Conservation (phyloP, 805 yeast species). For the Ogataea nitratoaversa region DNA sequence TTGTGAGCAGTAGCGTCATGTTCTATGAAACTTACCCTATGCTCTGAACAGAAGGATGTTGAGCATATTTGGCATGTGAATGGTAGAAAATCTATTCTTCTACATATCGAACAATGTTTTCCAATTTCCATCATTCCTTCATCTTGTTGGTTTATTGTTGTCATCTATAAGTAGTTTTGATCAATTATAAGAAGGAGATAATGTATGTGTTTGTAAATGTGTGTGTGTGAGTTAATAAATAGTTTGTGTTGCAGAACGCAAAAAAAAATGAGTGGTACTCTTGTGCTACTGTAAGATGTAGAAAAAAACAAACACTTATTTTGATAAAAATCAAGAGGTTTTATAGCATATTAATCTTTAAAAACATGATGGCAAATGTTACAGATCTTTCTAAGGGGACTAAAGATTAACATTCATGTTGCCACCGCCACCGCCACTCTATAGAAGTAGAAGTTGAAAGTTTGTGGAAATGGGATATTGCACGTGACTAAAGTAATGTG, state of each 20-base stretch:
- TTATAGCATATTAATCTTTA: background rate
- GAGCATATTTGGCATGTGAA: constrained; percentile 43
- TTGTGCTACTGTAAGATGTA: too few species aligned
- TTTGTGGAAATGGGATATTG: background rate
- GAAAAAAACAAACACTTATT: too few species aligned
- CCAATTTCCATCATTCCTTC: constrained; percentile 51
- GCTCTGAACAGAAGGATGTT: constrained; percentile 45
- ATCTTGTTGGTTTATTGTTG: constrained; percentile 19
- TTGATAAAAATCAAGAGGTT: too few species aligned
- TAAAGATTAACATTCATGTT: too few species aligned
- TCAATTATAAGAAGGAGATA: background rate
- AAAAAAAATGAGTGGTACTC: too few species aligned
- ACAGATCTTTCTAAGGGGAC: too few species aligned
- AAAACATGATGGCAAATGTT: constrained; percentile 5
- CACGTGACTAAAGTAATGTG: background rate
- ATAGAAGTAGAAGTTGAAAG: too few species aligned
- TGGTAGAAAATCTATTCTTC: constrained; percentile 55
- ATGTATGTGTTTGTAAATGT: background rate
- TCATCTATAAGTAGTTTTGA: constrained; percentile 1
- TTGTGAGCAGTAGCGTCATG: constrained; percentile 27
- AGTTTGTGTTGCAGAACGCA: background rate
- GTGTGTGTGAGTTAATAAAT: too few species aligned
- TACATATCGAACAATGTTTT: constrained; percentile 50
- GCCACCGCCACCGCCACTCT: too few species aligned
- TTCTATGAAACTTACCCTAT: constrained; percentile 34